Conservation (phyloP, 2,329 filamentous ascomycete species). For the Talaromyces rugulosus region DNA sequence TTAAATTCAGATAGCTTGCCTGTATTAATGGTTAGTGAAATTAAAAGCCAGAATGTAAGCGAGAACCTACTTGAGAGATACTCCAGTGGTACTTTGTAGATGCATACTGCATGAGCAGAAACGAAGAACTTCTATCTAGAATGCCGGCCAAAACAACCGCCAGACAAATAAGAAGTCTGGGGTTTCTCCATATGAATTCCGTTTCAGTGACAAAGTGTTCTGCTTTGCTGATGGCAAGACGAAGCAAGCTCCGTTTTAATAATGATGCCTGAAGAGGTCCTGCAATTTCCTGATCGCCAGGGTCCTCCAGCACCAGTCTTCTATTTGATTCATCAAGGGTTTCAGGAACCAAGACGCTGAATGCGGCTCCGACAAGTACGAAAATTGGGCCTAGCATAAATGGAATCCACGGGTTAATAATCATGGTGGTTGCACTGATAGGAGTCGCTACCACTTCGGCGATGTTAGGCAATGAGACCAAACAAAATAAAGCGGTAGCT, state of each 20-base stretch:
- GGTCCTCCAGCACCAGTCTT: not conserved
- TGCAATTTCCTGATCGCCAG: not conserved
- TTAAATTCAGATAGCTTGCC: slow-evolving; percentile 25
- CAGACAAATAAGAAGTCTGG: slow-evolving; percentile 20
- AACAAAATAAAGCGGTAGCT: not conserved
- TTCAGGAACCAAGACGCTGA: slow-evolving; percentile 4
- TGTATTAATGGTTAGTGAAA: slow-evolving; percentile 1
- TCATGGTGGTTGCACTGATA: slow-evolving; percentile 3
- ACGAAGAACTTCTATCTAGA: slow-evolving; percentile 20
- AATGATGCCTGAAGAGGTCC: not conserved
- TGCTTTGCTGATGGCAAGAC: slow-evolving; percentile 8
- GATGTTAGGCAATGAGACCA: not conserved
- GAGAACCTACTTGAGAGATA: slow-evolving; percentile 20
- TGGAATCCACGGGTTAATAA: slow-evolving; percentile 7
- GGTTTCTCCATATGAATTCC: slow-evolving; percentile 22
- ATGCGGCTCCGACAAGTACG: not conserved
- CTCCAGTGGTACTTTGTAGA: slow-evolving; percentile 29
- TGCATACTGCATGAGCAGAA: slow-evolving; percentile 25
- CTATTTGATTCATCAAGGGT: not conserved
- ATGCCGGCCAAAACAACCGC: slow-evolving; percentile 19
- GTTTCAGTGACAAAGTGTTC: slow-evolving; percentile 19
- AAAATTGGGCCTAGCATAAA: slow-evolving; percentile 2
- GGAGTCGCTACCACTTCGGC: slow-evolving; percentile 7
- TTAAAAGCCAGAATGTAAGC: too few relatives aligned
- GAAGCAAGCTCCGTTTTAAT: slow-evolving; percentile 1